Evolutionary conservation across 2,329 filamentous ascomycete species (phyloP).

Genomic region (Ophiocordyceps robertsii): DNA sequence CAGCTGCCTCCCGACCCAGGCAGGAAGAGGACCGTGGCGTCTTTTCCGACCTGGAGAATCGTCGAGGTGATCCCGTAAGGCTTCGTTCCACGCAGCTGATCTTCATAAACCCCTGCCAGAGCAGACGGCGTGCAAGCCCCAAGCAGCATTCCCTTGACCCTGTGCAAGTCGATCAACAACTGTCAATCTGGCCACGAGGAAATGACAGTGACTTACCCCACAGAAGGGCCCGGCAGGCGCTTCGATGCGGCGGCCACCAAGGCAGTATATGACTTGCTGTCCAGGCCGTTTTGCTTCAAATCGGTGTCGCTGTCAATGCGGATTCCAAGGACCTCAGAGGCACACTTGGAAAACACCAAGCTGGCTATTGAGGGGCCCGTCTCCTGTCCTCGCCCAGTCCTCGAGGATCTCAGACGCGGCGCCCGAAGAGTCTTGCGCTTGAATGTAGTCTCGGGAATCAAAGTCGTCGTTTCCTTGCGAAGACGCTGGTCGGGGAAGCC

Average conservation of each 20-base stretch:
- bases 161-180: background rate
- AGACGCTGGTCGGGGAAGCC: slow-evolving; percentile 14
- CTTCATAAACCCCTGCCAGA: background rate
- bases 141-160: background rate
- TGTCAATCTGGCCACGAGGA: background rate
- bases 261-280: slow-evolving; percentile 2
- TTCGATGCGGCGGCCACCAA: background rate
- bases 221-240: background rate
- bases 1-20: slow-evolving; percentile 1
- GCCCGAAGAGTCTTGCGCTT: slow-evolving; percentile 1
- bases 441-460: background rate
- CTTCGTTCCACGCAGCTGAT: background rate
- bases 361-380: background rate
- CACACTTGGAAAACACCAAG: background rate
- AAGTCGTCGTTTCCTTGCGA: background rate
- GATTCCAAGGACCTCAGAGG: background rate
- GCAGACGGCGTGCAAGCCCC: background rate
- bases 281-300: background rate
- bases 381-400: background rate
- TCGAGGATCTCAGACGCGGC: background rate
- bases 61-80: background rate
- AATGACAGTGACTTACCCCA: background rate
- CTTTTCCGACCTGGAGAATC: background rate
- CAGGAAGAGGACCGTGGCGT: background rate
- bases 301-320: background rate